Evolutionary conservation across 805 yeast species (phyloP).

Genomic region (Lipomyces yamanashiensis): DNA sequence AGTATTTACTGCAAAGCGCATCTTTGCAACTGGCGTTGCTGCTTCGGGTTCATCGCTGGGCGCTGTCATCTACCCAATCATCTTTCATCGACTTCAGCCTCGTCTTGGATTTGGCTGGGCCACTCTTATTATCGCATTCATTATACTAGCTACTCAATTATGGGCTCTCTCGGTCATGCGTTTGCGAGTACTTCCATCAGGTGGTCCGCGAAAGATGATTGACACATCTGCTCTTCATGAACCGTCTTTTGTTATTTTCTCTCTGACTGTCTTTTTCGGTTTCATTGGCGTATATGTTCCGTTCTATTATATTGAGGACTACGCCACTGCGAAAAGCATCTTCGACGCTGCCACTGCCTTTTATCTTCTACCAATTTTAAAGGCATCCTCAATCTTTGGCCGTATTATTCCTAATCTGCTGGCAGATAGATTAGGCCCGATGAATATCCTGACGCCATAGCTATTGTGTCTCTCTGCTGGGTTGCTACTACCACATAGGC

Average conservation of each 20-base stretch:
- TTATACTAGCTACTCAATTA: slow-evolving; percentile 45
- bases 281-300: slow-evolving; percentile 45
- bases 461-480: slow-evolving; percentile 47
- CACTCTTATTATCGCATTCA: slow-evolving; percentile 54
- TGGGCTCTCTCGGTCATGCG: slow-evolving; percentile 38
- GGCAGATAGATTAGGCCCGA: slow-evolving; percentile 56
- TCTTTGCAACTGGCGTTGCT: slow-evolving; percentile 53
- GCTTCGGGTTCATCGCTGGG: slow-evolving; percentile 60
- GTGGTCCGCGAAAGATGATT: slow-evolving; percentile 11
- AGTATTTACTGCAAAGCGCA: slow-evolving; percentile 51
- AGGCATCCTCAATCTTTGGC: slow-evolving; percentile 53
- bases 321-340: slow-evolving; percentile 38
- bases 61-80: slow-evolving; percentile 54
- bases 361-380: slow-evolving; percentile 45
- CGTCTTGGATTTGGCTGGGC: slow-evolving; percentile 61
- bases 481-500: slow-evolving; percentile 41
- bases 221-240: slow-evolving; percentile 40
- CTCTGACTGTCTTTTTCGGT: slow-evolving; percentile 39
- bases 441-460: slow-evolving; percentile 48
- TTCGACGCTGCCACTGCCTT: slow-evolving; percentile 25
- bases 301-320: slow-evolving; percentile 43
- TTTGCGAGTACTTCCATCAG: slow-evolving; percentile 37
- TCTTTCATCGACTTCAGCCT: slow-evolving; percentile 50
- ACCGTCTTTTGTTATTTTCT: slow-evolving; percentile 38
- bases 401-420: slow-evolving; percentile 54